Base-by-base conservation (phyloP, 2,329 filamentous ascomycete species). In the Diaporthe velutina region DNA sequence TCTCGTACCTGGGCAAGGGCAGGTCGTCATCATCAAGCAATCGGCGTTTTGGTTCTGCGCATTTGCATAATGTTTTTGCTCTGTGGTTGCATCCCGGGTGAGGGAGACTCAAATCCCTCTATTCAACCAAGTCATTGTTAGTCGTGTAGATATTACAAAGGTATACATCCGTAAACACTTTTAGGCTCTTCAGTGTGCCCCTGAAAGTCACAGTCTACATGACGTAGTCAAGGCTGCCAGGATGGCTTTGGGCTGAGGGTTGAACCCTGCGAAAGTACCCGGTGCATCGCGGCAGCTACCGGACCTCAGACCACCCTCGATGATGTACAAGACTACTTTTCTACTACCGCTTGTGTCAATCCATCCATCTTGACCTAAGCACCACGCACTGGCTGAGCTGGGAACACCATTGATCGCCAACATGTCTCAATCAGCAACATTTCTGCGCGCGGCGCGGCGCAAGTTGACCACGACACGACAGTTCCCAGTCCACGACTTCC, bases 401-500 rank as follows among this genome's bases (percentile, higher is more conserved):
- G n/a, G 52, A n/a, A 35, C n/a, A 48, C 48, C n/a, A n/a, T 9
- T 33, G 17, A 40, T 25, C 28, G 7, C 40, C 30, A 57, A 66
- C 5, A 83, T 82, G 81, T 61, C 79, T 61, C 73, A 77, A 22
- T 76, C 77, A 58, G 74, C 74, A 30, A 73, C 70, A 35, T 67
- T 80, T 42, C 30, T 77, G 74, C 78, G 77, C 75, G 54, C 77
- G 22, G 54, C 73, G 10, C 71, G 79, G 74, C 80, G 78, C 74
- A 74, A 75, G 17, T 70, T 73, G 52, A 60, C 75, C 40, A 25
- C 57, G 19, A 15, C 67, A 42, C 77, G 64, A 45, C 58, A 76
- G 54, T 71, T 78, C 3, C 80, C 81, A 48, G 70, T 83, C 35
- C 83, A 81, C 71, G 83, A 85, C 71, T 84, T 86, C 66, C 81